A percentile compares a stretch with the other conserved stretches of the same genome.
These are phyloP conservation scores for Coleophoma crateriformis DNA, from an alignment of 2,329 filamentous ascomycete genomes.

Conservation along the genomic window DNA sequence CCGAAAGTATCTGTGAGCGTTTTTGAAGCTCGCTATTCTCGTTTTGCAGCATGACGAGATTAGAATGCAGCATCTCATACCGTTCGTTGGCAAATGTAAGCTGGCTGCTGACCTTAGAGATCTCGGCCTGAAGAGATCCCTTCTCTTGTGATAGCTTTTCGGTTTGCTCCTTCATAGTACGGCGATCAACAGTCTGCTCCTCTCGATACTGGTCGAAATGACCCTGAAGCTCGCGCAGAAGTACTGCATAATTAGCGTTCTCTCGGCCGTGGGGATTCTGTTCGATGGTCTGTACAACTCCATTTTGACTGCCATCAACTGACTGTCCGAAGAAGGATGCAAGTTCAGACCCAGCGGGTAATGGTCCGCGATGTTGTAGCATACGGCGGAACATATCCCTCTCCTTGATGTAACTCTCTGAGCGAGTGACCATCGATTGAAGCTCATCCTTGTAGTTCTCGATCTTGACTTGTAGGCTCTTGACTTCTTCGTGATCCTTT, in stretches of 20 bases:
- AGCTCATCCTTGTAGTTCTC: constrained; percentile 81
- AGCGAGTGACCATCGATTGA: constrained; percentile 72
- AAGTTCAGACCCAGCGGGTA: constrained; percentile 54
- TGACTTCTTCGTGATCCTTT: constrained; percentile 66
- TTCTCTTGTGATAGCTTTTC: constrained; percentile 79
- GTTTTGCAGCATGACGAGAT: constrained; percentile 74
- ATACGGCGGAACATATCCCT: constrained; percentile 97
- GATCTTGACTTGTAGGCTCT: constrained; percentile 65
- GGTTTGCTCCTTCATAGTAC: constrained; percentile 78
- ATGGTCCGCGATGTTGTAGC: constrained; percentile 67
- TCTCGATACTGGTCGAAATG: constrained; percentile 88
- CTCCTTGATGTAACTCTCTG: constrained; percentile 91
- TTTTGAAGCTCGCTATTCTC: constrained; percentile 87
- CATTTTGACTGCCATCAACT: constrained; percentile 48
- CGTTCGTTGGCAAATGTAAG: constrained; percentile 76
- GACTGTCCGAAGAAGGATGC: constrained; percentile 68
- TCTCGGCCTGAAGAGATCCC: constrained; percentile 73
- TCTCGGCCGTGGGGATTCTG: constrained; percentile 43
- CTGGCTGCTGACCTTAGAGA: constrained; percentile 75
- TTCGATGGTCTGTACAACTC: constrained; percentile 54
- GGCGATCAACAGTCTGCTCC: constrained; percentile 76
- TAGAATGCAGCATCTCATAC: constrained; percentile 83
- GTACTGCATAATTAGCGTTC: constrained; percentile 66
- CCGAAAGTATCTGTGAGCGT: constrained; percentile 68
- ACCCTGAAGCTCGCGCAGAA: constrained; percentile 80